A percentile compares a stretch with the other conserved stretches of the same genome.
These are phyloP conservation scores for Parasitella parasitica DNA, from an alignment of 371 early-diverging fungal genomes.

Conservation along the genomic window DNA sequence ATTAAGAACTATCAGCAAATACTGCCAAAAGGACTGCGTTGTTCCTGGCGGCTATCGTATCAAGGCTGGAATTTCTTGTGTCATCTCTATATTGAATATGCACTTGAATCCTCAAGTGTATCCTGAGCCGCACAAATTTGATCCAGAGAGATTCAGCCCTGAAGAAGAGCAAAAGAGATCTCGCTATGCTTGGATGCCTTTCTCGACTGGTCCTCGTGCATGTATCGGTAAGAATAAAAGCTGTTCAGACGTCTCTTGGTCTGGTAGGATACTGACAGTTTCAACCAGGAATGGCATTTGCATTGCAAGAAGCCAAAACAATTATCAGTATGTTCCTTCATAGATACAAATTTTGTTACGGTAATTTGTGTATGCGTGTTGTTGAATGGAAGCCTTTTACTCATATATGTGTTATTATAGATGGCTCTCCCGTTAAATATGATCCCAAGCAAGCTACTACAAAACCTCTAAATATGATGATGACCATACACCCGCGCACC, in stretches of 20 bases:
- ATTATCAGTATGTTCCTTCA: slow-evolving; percentile 49
- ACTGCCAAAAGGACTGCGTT: slow-evolving; percentile 51
- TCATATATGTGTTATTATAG: background rate
- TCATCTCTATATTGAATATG: slow-evolving; percentile 35
- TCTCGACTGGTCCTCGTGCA: slow-evolving; percentile 45
- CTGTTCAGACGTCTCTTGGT: background rate
- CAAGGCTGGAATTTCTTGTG: slow-evolving; percentile 16
- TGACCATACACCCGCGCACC: slow-evolving; percentile 35
- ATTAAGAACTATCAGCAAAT: slow-evolving; percentile 42
- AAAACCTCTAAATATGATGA: slow-evolving; percentile 32
- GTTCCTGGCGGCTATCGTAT: slow-evolving; percentile 49
- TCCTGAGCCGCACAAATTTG: slow-evolving; percentile 46
- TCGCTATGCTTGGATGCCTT: slow-evolving; percentile 57
- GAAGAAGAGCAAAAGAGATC: slow-evolving; percentile 57
- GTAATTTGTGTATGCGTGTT: too few relatives aligned
- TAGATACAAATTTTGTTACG: slow-evolving; percentile 37
- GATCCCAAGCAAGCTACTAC: slow-evolving; percentile 33
- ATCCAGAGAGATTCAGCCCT: slow-evolving; percentile 58
- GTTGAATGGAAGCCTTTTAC: too few relatives aligned
- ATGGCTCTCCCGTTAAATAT: slow-evolving; percentile 31
- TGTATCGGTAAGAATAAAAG: slow-evolving; percentile 43
- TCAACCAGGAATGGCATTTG: slow-evolving; percentile 30
- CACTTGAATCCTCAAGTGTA: slow-evolving; percentile 51
- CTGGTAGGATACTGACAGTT: too few relatives aligned
- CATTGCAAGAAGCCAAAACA: slow-evolving; percentile 56